Base-by-base conservation (phyloP, 2,329 filamentous ascomycete species). In the Colletotrichum sp. region DNA sequence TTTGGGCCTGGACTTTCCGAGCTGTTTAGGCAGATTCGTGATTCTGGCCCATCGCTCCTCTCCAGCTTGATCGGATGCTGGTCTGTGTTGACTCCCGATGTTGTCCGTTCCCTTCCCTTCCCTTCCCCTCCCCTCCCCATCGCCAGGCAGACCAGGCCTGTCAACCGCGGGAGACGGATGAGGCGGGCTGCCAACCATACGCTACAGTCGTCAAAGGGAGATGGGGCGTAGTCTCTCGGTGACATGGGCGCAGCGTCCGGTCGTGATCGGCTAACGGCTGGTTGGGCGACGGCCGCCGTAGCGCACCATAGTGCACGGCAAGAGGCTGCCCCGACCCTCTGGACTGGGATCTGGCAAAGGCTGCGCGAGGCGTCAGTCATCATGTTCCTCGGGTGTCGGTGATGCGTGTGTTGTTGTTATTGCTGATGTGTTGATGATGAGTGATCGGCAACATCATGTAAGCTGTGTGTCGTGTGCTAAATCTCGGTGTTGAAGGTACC, bases 291-390 rank as follows among this genome's bases (percentile, higher is more conserved):
- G 34, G 57, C 30, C 30, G 22, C 32, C 25, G 44, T 75, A 72
- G 69, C 64, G 64, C 70, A 36, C 22, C 32, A 22, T 68, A 68
- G 69, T 34, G 32, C 70, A 57, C 63, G 55, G 59, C 27, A n/a
- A 32, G 70, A 73, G 70, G 72, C 73, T 63, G 73, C 73, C 70
- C 73, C 73, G 73, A 32, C 70, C 73, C 73, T 73, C 55, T 63
- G 73, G 73, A 28, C 64, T 68, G 73, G 73, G 57, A 75, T 59
- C 25, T 68, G 57, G 22, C 22, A 39, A 71, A 39, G 72, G 72
- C 72, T 67, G 72, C 72, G 44, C 73, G 70, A 73, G 73, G 73
- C 73, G 70, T 68, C 30, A n/a, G 22, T 63, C 55, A 25, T 36
- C 44, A 48, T 60, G 36, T 22, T 11, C 63, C 30, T 19, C 25